Conservation (phyloP, 352 stramenopile species). For the Globisporangium apiculatum region DNA sequence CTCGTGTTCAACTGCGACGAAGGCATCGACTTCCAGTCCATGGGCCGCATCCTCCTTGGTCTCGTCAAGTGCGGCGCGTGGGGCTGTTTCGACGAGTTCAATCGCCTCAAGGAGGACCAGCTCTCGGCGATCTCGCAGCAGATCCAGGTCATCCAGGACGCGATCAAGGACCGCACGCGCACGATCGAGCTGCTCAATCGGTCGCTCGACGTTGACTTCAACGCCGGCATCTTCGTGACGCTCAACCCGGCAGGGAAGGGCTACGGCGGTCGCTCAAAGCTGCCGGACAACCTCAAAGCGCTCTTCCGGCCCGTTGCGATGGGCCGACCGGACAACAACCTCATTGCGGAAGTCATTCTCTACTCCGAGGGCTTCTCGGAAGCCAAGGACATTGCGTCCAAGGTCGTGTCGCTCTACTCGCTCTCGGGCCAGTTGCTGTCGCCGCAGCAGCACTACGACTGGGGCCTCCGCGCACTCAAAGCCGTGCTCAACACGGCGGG, state of each 20-base stretch:
- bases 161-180: slow-evolving; percentile 80
- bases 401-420: slow-evolving; percentile 91
- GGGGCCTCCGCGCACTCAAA: slow-evolving; percentile 91
- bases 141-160: slow-evolving; percentile 93
- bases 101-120: slow-evolving; percentile 92
- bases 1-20: slow-evolving; percentile 94
- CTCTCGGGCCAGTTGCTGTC: slow-evolving; percentile 83
- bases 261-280: slow-evolving; percentile 89
- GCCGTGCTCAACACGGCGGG: slow-evolving; percentile 92
- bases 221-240: slow-evolving; percentile 95
- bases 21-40: slow-evolving; percentile 92
- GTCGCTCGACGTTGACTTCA: slow-evolving; percentile 87
- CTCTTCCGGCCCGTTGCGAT: slow-evolving; percentile 94
- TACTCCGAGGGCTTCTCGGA: slow-evolving; percentile 89
- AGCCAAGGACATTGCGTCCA: slow-evolving; percentile 86
- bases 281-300: slow-evolving; percentile 93
- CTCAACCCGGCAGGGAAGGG: slow-evolving; percentile 92
- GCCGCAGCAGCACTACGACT: slow-evolving; percentile 93
- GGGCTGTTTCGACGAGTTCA: slow-evolving; percentile 97
- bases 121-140: slow-evolving; percentile 93
- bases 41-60: slow-evolving; percentile 94
- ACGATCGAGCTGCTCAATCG: slow-evolving; percentile 81
- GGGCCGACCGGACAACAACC: slow-evolving; percentile 88
- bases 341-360: slow-evolving; percentile 92
- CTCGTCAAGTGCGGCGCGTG: slow-evolving; percentile 93